A percentile compares a stretch with the other conserved stretches of the same genome.
Conservation (phyloP, 805 yeast genomes). For the Starmera caribaea region DNA sequence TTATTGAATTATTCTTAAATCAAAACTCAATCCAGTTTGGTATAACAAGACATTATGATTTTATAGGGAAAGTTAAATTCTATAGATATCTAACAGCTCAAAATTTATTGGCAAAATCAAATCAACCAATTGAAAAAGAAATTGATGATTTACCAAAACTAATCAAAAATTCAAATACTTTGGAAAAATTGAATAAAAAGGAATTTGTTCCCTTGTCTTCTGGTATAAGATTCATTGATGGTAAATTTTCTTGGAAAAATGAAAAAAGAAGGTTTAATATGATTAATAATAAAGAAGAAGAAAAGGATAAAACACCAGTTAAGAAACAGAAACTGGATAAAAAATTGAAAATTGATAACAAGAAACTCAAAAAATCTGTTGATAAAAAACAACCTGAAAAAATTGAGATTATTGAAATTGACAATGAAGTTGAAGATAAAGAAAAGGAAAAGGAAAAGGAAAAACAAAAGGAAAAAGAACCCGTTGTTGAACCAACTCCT, state of each 20-base stretch:
- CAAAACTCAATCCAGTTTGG: constrained; percentile 23
- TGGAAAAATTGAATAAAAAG: constrained; percentile 15
- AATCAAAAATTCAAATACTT: constrained; percentile 1
- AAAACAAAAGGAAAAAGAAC: neutral
- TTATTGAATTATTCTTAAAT: constrained; percentile 37
- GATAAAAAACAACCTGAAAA: neutral
- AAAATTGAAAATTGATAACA: constrained; percentile 4
- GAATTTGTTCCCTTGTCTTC: constrained; percentile 18
- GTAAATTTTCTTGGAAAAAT: too few relatives aligned
- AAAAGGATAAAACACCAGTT: too few relatives aligned
- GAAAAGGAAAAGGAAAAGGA: neutral
- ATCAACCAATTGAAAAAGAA: constrained; percentile 12
- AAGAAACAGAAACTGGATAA: constrained; percentile 3
- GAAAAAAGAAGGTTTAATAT: too few relatives aligned
- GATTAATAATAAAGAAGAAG: neutral
- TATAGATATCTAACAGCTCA: constrained; percentile 50
- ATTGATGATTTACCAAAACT: constrained; percentile 20
- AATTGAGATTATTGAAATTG: neutral
- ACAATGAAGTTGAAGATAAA: too few relatives aligned
- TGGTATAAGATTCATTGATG: neutral
- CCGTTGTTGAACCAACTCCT: neutral
- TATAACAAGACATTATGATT: constrained; percentile 57
- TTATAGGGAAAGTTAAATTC: constrained; percentile 64
- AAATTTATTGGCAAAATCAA: constrained; percentile 25
- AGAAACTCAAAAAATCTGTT: constrained; percentile 5